A percentile compares a stretch with the other conserved stretches of the same genome.
Evolutionary conservation across 345 rosid genomes (phyloP).

Genomic region (Aurinia saxatilis): DNA sequence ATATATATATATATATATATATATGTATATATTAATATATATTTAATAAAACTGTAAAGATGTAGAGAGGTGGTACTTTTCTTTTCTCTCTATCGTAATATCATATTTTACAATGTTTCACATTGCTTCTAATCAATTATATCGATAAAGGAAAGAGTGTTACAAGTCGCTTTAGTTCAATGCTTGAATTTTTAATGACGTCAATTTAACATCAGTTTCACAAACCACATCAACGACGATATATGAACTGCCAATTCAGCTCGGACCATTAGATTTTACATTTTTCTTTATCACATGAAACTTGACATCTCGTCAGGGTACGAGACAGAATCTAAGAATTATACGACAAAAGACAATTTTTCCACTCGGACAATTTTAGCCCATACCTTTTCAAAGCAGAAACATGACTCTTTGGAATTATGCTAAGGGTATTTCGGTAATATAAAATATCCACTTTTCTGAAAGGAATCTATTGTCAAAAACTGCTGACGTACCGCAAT

Average conservation of each 20-base stretch:
- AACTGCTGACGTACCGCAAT: slow-evolving; percentile 22
- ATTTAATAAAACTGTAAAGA: no score
- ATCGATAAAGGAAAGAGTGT: no score
- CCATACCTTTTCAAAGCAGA: slow-evolving; percentile 16
- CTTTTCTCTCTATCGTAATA: no score
- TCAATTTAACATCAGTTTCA: not conserved
- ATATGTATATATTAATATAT: no score
- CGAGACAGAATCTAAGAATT: slow-evolving; percentile 25
- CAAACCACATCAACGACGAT: slow-evolving; percentile 8
- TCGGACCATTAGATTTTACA: slow-evolving; percentile 9
- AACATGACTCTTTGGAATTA: slow-evolving; percentile 14
- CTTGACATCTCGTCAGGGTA: slow-evolving; percentile 17
- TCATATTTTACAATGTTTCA: no score
- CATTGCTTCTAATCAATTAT: no score
- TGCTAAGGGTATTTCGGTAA: slow-evolving; percentile 21
- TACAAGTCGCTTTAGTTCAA: no score
- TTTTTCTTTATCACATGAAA: slow-evolving; percentile 10
- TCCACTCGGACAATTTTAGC: slow-evolving; percentile 25
- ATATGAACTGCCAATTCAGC: slow-evolving; percentile 1
- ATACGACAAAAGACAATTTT: slow-evolving; percentile 30
- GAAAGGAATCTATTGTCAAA: slow-evolving; percentile 23
- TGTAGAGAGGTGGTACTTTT: no score
- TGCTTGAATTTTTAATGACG: not conserved
- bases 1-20: no score
- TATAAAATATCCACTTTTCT: slow-evolving; percentile 7